Percentiles rank a stretch among this genome's conserved stretches.
Evolutionary conservation across 2,329 filamentous ascomycete genomes (phyloP).

Genomic region (Phialophora tarda): DNA sequence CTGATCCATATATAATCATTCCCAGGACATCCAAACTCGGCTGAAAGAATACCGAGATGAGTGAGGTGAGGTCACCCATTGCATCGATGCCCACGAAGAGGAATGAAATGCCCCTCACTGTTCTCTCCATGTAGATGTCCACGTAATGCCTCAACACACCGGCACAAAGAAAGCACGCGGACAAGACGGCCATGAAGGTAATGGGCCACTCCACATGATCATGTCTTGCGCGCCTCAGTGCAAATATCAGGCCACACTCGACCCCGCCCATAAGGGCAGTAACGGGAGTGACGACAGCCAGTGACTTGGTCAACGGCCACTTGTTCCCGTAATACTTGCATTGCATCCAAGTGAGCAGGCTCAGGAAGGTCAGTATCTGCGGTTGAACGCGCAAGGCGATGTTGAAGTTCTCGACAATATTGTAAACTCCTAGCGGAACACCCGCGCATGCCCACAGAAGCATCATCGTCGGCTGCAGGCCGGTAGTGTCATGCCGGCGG

Average conservation of each 20-base stretch:
- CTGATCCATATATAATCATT: constrained; percentile 69
- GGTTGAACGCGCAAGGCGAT: constrained; percentile 61
- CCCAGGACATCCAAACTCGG: constrained; percentile 64
- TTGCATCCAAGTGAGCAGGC: constrained; percentile 61
- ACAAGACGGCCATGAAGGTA: constrained; percentile 69
- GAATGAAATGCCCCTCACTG: constrained; percentile 73
- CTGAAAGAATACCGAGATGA: constrained; percentile 69
- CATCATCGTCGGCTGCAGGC: constrained; percentile 73
- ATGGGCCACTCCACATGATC: constrained; percentile 63
- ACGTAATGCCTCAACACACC: constrained; percentile 72
- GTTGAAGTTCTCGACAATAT: constrained; percentile 61
- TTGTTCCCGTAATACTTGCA: constrained; percentile 62
- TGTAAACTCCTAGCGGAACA: constrained; percentile 68
- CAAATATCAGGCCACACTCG: constrained; percentile 65
- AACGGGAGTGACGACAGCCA: constrained; percentile 58
- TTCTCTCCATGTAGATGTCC: constrained; percentile 70
- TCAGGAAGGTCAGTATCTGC: constrained; percentile 60
- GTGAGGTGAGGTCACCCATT: constrained; percentile 69
- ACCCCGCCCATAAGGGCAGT: constrained; percentile 64
- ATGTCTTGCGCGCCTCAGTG: constrained; percentile 54
- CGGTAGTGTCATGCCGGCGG: constrained; percentile 67
- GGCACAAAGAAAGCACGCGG: constrained; percentile 66
- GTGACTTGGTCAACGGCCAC: constrained; percentile 59
- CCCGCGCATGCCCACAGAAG: constrained; percentile 72
- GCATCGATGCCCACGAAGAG: constrained; percentile 74